These are phyloP conservation scores for Cystobasidium tubakii DNA, from an alignment of 768 basidiomycete species.

Conservation along the genomic window DNA sequence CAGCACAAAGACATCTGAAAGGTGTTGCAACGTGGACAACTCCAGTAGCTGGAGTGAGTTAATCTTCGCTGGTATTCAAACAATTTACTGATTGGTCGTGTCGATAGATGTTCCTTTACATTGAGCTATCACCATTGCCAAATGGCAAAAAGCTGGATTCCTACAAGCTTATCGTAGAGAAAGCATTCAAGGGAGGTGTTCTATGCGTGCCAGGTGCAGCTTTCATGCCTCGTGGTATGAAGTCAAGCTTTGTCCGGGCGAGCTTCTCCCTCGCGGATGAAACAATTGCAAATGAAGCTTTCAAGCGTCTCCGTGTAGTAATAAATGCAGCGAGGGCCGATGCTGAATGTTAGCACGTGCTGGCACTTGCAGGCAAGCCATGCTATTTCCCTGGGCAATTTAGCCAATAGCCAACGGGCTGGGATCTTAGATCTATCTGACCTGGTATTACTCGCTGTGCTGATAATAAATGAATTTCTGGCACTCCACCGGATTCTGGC, in stretches of 20 bases:
- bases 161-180: constrained; percentile 63
- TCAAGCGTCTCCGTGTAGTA: background rate
- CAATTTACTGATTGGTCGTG: background rate
- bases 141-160: constrained; percentile 58
- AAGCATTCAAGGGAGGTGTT: constrained; percentile 72
- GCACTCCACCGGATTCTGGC: background rate
- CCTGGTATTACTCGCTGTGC: no score
- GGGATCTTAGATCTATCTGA: no score
- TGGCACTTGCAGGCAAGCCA: background rate
- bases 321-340: background rate
- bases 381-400: no score
- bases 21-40: constrained; percentile 60
- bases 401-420: no score
- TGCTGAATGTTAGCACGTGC: background rate
- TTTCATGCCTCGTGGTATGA: constrained; percentile 69
- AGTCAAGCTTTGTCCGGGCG: constrained; percentile 56
- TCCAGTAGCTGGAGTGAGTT: constrained; percentile 80
- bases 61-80: constrained; percentile 40
- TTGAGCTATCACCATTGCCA: background rate
- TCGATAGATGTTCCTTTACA: background rate
- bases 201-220: constrained; percentile 76
- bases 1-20: constrained; percentile 66
- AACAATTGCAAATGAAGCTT: background rate
- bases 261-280: constrained; percentile 8
- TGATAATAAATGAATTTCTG: background rate